Percentiles rank a stretch among this genome's conserved stretches.
These are phyloP conservation scores for Teunomyces cretensis DNA, from an alignment of 805 yeast species.

Conservation along the genomic window DNA sequence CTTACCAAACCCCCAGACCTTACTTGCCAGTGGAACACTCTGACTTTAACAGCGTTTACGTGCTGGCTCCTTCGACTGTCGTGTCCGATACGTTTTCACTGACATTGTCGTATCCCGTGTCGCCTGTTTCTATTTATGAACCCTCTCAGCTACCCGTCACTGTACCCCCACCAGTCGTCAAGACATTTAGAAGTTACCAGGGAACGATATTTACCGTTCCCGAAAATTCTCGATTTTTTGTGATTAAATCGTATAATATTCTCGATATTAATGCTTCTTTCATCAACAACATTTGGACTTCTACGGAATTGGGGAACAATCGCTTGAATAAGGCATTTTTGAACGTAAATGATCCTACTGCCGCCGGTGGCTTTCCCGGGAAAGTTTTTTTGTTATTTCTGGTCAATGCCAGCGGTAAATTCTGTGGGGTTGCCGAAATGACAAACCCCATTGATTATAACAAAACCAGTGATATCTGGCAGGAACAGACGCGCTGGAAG, in stretches of 20 bases:
- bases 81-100: neutral
- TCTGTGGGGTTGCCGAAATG: conserved; percentile 63
- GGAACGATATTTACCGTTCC: conserved; percentile 19
- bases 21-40: neutral
- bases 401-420: conserved; percentile 56
- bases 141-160: neutral
- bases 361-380: conserved; percentile 16
- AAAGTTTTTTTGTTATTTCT: conserved; percentile 54
- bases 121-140: neutral
- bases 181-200: conserved; percentile 13
- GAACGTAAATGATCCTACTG: conserved; percentile 16
- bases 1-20: neutral
- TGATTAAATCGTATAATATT: conserved; percentile 54
- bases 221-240: conserved; percentile 37
- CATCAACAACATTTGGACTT: conserved; percentile 54
- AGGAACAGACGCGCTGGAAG: conserved; percentile 47
- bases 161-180: neutral
- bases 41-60: neutral
- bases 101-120: neutral
- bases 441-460: conserved; percentile 33
- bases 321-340: conserved; percentile 47
- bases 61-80: neutral
- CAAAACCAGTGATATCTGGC: conserved; percentile 46
- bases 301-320: conserved; percentile 57
- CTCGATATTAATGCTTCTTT: conserved; percentile 52